These are phyloP conservation scores for Albatrellus ellisii DNA, from an alignment of 768 basidiomycete species.

Conservation along the genomic window DNA sequence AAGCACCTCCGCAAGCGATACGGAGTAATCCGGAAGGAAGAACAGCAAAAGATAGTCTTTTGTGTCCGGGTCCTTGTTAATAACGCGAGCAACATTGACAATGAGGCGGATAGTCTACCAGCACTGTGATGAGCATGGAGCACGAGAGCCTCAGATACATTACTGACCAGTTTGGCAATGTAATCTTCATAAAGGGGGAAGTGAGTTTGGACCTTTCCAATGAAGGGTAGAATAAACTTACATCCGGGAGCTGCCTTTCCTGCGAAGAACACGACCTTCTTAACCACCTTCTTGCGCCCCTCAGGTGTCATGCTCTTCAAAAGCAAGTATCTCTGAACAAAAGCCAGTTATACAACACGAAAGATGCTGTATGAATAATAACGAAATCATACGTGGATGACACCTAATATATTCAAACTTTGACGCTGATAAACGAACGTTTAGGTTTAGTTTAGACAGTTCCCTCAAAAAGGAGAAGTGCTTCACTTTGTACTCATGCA, in stretches of 20 bases:
- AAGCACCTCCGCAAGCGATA: constrained; percentile 69
- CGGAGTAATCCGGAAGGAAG: constrained; percentile 96
- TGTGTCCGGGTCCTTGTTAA: constrained; percentile 81
- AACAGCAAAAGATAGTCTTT: constrained; percentile 77
- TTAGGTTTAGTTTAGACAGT: not conserved
- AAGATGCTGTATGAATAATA: not conserved
- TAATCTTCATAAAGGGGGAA: constrained; percentile 37
- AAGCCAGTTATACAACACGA: not conserved
- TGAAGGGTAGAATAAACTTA: constrained; percentile 22
- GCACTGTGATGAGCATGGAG: constrained; percentile 1
- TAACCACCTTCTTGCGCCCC: constrained; percentile 72
- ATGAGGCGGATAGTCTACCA: constrained; percentile 80
- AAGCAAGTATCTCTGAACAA: constrained; percentile 64
- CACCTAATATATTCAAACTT: constrained; percentile 85
- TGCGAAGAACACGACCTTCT: constrained; percentile 92
- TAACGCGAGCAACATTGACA: constrained; percentile 72
- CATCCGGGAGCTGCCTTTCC: constrained; percentile 95
- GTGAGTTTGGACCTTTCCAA: constrained; percentile 7
- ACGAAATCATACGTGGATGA: constrained; percentile 53
- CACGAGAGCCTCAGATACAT: not conserved
- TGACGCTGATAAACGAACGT: constrained; percentile 48
- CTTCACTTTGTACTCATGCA: constrained; percentile 84
- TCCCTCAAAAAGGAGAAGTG: not conserved
- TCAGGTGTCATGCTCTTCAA: constrained; percentile 69
- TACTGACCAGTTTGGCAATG: constrained; percentile 72